Base-by-base conservation (phyloP, 192 early-diverging fungal genomes). In the Coemansia sp. region DNA sequence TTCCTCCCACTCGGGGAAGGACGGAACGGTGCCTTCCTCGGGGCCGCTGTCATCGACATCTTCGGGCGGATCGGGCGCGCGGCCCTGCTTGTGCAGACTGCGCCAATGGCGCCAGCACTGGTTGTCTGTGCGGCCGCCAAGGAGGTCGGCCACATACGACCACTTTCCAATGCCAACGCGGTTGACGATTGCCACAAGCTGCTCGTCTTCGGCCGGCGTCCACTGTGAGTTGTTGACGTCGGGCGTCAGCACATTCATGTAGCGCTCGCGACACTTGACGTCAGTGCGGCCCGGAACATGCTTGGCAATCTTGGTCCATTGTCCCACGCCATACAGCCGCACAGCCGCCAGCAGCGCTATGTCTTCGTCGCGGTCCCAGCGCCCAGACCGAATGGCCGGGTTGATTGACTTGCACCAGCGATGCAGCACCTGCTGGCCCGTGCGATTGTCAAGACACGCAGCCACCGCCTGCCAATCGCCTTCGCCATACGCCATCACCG, bases 191-290 rank as follows among this genome's bases (percentile, higher is more conserved):
- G 65, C 69, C 5, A 84, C 49, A 49, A 87, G 68, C 16, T 70
- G 69, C 65, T 65, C 69, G 62, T 87, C 86, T 66, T 87, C 86
- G 39, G 72, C 72, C 23, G 62, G n/a, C 18, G 84, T 77, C 85
- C 90, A 86, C 39, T 84, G 83, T 56, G 84, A 79, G 41, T 84
- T 77, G 44, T 88, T 85, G 23, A 93, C 65, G 5, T 61, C 62
- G 9, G 89, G 87, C 23, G 83, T 74, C 43, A 92, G 71, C 9
- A 90, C 82, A 69, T 93, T 92, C 70, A 86, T 77, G 76, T 89
- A 93, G 66, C 92, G 80, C 67, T 93, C 92, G 54, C 92, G 84
- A 59, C 91, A 92, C 66, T 93, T 88, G 44, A 91, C 85, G 68
- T 93, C 92, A 0, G 90, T 93, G 58, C 91, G 76, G 12, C 89